phyloP scores from a whole-genome alignment of 1,284 basidiomycete genomes.

The Kwoniella shivajii region DNA sequence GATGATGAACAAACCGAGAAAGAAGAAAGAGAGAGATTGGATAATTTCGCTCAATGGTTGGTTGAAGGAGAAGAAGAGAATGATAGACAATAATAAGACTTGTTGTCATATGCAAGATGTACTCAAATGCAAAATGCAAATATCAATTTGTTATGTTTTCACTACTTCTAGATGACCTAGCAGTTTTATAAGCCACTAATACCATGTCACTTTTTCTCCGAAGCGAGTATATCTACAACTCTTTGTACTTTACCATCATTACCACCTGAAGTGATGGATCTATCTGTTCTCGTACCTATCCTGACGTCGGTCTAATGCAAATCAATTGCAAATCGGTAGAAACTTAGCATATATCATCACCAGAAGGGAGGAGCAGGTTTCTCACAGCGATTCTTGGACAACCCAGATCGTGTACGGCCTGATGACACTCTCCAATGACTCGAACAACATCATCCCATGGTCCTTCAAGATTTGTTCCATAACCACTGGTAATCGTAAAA shows the following conservation, averaged over 20 bases:
- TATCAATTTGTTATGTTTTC: background rate
- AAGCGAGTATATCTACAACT: conserved; percentile 68
- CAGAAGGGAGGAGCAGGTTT: background rate
- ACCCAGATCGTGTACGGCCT: conserved; percentile 71
- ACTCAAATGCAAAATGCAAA: conserved; percentile 2
- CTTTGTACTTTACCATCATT: conserved; percentile 74
- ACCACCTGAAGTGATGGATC: conserved; percentile 65
- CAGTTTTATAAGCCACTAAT: background rate
- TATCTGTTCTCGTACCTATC: conserved; percentile 83
- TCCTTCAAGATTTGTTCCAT: conserved; percentile 87
- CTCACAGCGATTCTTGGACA: conserved; percentile 48
- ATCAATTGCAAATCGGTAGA: background rate
- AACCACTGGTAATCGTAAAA: conserved; percentile 77
- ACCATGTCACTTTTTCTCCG: conserved; percentile 20
- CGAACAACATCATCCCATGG: conserved; percentile 73
- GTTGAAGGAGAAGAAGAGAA: conserved; percentile 49
- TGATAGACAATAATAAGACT: conserved; percentile 10
- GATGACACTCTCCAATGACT: conserved; percentile 72
- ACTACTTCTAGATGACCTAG: background rate
- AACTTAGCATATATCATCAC: conserved; percentile 42
- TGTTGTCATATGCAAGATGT: background rate
- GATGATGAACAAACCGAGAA: conserved; percentile 57
- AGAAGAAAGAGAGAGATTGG: conserved; percentile 79
- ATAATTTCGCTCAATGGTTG: conserved; percentile 86
- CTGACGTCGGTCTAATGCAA: conserved; percentile 91